Evolutionary conservation across 805 yeast species (phyloP), one percentile per base, ranked within the genome.

Genomic region (Candida montana): DNA sequence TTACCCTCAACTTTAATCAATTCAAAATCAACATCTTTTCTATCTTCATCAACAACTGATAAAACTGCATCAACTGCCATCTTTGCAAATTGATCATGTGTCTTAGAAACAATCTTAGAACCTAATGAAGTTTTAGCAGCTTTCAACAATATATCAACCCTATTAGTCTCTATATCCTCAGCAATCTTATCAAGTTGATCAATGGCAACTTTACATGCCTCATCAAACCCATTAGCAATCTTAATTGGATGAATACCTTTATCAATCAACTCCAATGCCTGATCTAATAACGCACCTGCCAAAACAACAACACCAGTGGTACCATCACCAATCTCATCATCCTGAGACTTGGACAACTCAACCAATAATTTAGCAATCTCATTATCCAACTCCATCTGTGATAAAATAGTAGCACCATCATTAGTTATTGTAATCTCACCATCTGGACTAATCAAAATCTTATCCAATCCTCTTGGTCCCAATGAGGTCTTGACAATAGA

Each of bases 391-490:
- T 93, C 95, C 96, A 93, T 93, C 61, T 89, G 96, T 8, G 95
- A 75, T 53, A 93, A 68, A 56, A 93, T 95, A 11, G 99, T 95
- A 34, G 98, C 99, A 54, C 99, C 99, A 62, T 93, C 99, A 62
- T 93, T 93, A 37, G 99, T 93, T 55, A 93, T 91, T 42, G 96
- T 93, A 64, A 93, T 93, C 45, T 93, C 98, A 17, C 99, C 98
- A 61, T 95, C 99, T 24, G 93, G 98, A 39, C 90, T 79, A 50
- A 93, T 86, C 51, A 93, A 74, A 56, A 93, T 93, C 70, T 93
- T 93, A 65, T 93, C 99, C 56, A 95, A 70, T n/a, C 99, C 99
- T 60, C 99, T 79, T 39, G 99, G 99, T 9, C 99, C 99, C 49
- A 93, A 70, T 1, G 96, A 88, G 2, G 97, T 85, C 59, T 83